A percentile compares a stretch with the other conserved stretches of the same genome.
Conservation (phyloP, 306 rosid genomes). For the Gastrolobium bilobum region DNA sequence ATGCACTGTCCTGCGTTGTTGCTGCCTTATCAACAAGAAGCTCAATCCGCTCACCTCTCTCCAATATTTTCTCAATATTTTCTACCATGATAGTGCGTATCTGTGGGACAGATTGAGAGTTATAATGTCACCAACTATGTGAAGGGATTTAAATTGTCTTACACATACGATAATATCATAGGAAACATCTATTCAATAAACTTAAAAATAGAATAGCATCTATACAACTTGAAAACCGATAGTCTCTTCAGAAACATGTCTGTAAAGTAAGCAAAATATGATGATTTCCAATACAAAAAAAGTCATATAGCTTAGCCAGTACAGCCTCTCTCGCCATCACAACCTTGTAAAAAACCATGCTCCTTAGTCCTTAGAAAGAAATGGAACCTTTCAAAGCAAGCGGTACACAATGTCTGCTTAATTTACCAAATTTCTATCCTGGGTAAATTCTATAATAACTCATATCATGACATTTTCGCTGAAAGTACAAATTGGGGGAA, state of each 20-base stretch:
- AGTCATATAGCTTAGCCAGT: not conserved
- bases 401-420: not conserved
- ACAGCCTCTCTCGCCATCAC: not conserved
- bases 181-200: too few species aligned
- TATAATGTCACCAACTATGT: conserved; percentile 6
- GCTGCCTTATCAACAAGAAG: conserved; percentile 83
- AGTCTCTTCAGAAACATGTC: conserved; percentile 3
- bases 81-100: conserved; percentile 80
- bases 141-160: not conserved
- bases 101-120: conserved; percentile 50
- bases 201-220: not conserved
- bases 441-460: not conserved
- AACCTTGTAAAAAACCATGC: not conserved
- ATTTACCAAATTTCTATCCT: not conserved
- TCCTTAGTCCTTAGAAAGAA: not conserved
- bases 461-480: not conserved
- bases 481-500: not conserved
- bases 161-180: not conserved
- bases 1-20: conserved; percentile 85
- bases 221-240: conserved; percentile 10
- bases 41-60: conserved; percentile 82
- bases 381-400: not conserved
- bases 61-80: conserved; percentile 77
- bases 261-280: not conserved
- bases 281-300: conserved; percentile 8